phyloP scores from a whole-genome alignment of 192 early-diverging fungal genomes.

The Podila epicladia region DNA sequence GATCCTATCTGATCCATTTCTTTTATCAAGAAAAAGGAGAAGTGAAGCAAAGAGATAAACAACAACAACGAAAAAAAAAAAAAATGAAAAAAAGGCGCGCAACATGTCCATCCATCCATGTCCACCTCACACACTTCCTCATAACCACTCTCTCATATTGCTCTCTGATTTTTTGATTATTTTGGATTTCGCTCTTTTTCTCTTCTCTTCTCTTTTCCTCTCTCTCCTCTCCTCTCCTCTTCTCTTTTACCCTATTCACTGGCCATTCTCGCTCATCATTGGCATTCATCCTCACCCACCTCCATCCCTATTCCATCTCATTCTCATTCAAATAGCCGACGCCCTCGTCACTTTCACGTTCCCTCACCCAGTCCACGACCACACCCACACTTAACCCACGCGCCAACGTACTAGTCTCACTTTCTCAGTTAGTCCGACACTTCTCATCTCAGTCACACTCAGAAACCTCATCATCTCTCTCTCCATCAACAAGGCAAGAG shows the following conservation, averaged over 20 bases:
- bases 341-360: neutral
- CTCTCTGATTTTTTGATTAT: constrained; percentile 1
- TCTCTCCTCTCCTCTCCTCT: neutral
- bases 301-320: constrained; percentile 1
- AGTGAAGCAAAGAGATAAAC: no score
- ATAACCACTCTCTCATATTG: no score
- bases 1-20: no score
- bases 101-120: no score
- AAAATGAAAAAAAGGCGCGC: no score
- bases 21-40: no score
- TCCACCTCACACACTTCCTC: no score
- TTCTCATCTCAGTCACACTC: neutral
- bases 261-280: constrained; percentile 1
- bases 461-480: constrained; percentile 1
- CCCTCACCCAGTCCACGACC: neutral
- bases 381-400: neutral
- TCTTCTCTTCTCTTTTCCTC: neutral
- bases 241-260: neutral
- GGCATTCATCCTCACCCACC: constrained; percentile 3
- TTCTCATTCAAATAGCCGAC: neutral
- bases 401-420: neutral
- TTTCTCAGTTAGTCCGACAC: neutral
- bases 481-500: neutral
- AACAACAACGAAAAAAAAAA: no score
- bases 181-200: constrained; percentile 1